phyloP scores from a whole-genome alignment of 257 asterid genomes.

The Forsythia viridissima region DNA sequence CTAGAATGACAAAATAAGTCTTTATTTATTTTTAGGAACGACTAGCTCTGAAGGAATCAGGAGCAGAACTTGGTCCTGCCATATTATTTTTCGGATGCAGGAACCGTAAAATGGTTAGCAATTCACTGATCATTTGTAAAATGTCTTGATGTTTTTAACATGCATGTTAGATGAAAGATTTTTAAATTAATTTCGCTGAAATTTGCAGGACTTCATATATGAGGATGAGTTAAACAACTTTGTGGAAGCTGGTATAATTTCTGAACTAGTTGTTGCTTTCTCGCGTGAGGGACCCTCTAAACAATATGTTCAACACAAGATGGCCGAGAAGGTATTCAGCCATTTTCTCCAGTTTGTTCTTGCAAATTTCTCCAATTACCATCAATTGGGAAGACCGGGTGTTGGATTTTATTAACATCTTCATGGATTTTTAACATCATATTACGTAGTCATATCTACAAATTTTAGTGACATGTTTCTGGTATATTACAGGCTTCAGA shows the following conservation, averaged over 20 bases:
- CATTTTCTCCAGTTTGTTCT: not conserved
- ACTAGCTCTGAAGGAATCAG: conserved; percentile 78
- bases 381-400: not conserved
- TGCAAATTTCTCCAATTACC: conserved; percentile 2
- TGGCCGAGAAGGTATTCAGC: conserved; percentile 65
- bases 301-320: conserved; percentile 95
- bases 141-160: conserved; percentile 2
- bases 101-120: conserved; percentile 79
- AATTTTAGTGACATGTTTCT: not conserved
- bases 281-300: conserved; percentile 88
- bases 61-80: conserved; percentile 88
- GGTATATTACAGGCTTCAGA: conserved; percentile 58
- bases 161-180: not conserved
- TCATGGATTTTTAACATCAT: conserved; percentile 6
- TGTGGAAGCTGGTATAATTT: conserved; percentile 66
- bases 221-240: conserved; percentile 70
- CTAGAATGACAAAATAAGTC: conserved; percentile 1
- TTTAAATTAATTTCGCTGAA: conserved; percentile 8
- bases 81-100: conserved; percentile 88
- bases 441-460: not conserved
- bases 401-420: not conserved
- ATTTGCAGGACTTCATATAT: conserved; percentile 78
- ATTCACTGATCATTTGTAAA: conserved; percentile 19
- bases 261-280: conserved; percentile 83
- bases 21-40: conserved; percentile 72